Evolutionary conservation across 1,139 yeast genomes (phyloP), one percentile per base, ranked within the genome.

Genomic region (Keqinozyma sinolaborantium): DNA sequence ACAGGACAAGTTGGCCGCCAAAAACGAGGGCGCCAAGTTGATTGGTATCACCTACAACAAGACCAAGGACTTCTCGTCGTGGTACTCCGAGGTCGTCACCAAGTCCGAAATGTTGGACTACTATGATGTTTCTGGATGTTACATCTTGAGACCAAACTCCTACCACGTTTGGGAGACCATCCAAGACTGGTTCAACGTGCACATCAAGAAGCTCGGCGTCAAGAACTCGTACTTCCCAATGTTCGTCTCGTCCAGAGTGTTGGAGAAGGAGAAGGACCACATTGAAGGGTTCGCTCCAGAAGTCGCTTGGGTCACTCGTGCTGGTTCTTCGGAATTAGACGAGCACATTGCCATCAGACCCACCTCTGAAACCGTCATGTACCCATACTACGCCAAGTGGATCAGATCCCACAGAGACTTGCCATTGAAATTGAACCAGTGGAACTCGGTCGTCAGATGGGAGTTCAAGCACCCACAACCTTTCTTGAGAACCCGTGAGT

Each of bases 381-480:
- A 94, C 63, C 98, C 99, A 42, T 94, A 94, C 78, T 94, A 90
- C 58, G 87, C 97, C 51, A 94, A 94, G 64, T 94, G 99, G 99
- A 83, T 94, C 53, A 83, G 96, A 63, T 90, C 97, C 20, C 95
- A 94, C 69, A 85, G 98, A 63, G 99, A 94, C 60, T 76, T 94
- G 59, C 99, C 99, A 39, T 73, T 94, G 64, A 86, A 84, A 54
- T 76, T 92, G 57, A 92, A 94, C 70, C 99, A 94, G 67, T 94
- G 99, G 99, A 94, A 94, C 70, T 90, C 97, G 14, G 97, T 94
- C 33, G 98, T 94, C 32, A 83, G 99, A 74, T 94, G 98, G 99
- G 99, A 94, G 67, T 94, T 94, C 72, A 94, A 94, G 72, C 97
- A 94, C 61, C 99, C 99, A 36, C 99, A 94, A 68, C 99, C 99